phyloP scores from a whole-genome alignment of 192 early-diverging fungal genomes.

The Coemansia sp. region DNA sequence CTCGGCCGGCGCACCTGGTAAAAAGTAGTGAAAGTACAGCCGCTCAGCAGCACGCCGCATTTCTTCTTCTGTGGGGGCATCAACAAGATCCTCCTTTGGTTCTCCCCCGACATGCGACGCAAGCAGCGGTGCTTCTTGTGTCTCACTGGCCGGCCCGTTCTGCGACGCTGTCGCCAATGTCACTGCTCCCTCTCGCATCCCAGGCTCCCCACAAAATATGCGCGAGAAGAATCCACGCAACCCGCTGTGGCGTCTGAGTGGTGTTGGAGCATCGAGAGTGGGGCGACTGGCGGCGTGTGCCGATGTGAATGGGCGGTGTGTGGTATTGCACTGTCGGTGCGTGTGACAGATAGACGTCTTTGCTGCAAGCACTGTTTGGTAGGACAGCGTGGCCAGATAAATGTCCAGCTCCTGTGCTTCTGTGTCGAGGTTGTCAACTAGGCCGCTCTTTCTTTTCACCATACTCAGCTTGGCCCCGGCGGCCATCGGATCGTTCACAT shows the following conservation, averaged over 20 bases:
- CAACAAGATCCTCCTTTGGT: conserved; percentile 13
- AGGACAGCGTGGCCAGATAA: conserved; percentile 31
- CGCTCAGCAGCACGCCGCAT: conserved; percentile 46
- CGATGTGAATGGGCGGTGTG: conserved; percentile 39
- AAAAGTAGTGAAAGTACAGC: conserved; percentile 48
- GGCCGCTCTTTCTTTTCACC: conserved; percentile 13
- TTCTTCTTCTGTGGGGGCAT: conserved; percentile 25
- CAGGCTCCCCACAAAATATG: conserved; percentile 40
- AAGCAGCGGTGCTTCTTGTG: conserved; percentile 34
- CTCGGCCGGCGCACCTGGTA: conserved; percentile 33
- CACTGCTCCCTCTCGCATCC: not conserved
- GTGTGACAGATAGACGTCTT: conserved; percentile 20
- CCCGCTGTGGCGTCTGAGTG: conserved; percentile 10
- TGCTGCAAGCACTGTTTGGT: conserved; percentile 30
- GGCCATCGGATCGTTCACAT: not conserved
- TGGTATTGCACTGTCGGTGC: conserved; percentile 34
- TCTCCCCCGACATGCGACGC: conserved; percentile 6
- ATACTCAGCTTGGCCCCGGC: conserved; percentile 5
- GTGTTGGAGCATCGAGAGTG: conserved; percentile 32
- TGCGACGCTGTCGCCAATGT: not conserved
- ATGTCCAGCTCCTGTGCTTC: conserved; percentile 45
- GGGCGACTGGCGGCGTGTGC: conserved; percentile 18
- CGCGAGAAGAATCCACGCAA: conserved; percentile 46
- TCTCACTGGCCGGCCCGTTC: not conserved
- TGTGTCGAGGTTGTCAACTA: conserved; percentile 31